A percentile compares a stretch with the other conserved stretches of the same genome.
These are phyloP conservation scores for Caulochytrium protostelioides DNA, from an alignment of 371 early-diverging fungal genomes.

Conservation along the genomic window DNA sequence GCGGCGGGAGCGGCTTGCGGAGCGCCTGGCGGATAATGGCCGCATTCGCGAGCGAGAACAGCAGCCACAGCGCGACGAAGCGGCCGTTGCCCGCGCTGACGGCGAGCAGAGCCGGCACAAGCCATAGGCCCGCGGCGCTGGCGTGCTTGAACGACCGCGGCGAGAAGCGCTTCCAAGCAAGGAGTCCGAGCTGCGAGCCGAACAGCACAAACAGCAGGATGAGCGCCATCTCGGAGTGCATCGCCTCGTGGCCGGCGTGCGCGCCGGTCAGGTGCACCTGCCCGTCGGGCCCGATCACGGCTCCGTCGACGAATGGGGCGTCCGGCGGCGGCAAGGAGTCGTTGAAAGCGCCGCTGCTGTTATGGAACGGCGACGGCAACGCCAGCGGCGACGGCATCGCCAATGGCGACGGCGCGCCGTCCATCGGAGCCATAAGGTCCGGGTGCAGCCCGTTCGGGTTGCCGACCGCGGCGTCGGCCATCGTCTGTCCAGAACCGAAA, in stretches of 20 bases:
- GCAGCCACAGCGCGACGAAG: conserved; percentile 20
- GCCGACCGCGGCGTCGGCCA: too few species aligned
- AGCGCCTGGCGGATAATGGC: conserved; percentile 20
- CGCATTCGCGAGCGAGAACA: conserved; percentile 21
- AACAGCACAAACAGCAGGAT: conserved; percentile 48
- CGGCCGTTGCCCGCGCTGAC: conserved; percentile 26
- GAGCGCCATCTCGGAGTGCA: conserved; percentile 51
- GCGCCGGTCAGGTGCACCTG: too few species aligned
- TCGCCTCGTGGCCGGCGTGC: conserved; percentile 34
- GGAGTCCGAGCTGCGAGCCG: conserved; percentile 45
- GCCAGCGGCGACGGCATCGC: too few species aligned
- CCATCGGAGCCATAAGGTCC: too few species aligned
- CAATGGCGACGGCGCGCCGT: too few species aligned
- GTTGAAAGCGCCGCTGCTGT: too few species aligned
- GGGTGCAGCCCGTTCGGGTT: too few species aligned
- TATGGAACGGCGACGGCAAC: too few species aligned
- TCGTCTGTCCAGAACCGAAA: too few species aligned
- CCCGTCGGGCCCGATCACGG: too few species aligned
- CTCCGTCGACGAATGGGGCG: too few species aligned
- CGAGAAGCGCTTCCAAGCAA: conserved; percentile 57
- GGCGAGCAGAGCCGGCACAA: conserved; percentile 32
- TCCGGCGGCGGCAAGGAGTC: too few species aligned
- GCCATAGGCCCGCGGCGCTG: conserved; percentile 49
- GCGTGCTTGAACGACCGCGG: conserved; percentile 48
- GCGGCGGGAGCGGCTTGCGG: conserved; percentile 22